phyloP scores from a whole-genome alignment of 208 protist genomes.

The Trypanosoma scelopori region DNA sequence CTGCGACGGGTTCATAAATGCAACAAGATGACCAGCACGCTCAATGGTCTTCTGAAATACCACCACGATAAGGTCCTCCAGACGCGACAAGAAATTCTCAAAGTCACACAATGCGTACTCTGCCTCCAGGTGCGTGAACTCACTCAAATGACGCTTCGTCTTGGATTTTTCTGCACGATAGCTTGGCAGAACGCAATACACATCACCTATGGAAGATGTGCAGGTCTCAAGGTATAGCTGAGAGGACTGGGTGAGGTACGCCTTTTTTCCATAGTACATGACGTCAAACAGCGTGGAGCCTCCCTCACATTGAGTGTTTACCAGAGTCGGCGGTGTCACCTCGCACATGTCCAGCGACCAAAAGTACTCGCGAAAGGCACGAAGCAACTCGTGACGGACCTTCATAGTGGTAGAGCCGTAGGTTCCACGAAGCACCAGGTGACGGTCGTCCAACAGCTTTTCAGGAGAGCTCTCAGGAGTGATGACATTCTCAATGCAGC shows the following conservation, averaged over 20 bases:
- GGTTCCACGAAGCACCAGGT: conserved; percentile 94
- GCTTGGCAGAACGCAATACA: conserved; percentile 95
- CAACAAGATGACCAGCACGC: conserved; percentile 75
- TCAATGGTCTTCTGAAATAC: conserved; percentile 84
- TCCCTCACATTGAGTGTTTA: conserved; percentile 98
- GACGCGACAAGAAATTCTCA: conserved; percentile 91
- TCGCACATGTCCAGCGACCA: conserved; percentile 90
- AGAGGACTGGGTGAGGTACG: conserved; percentile 98
- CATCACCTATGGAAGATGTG: conserved; percentile 94
- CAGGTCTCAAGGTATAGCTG: conserved; percentile 99
- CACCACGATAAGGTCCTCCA: conserved; percentile 95
- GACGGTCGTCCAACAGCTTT: conserved; percentile 94
- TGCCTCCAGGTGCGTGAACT: conserved; percentile 98
- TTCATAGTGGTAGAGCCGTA: conserved; percentile 88
- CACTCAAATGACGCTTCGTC: conserved; percentile 97
- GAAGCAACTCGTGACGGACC: conserved; percentile 88
- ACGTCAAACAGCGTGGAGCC: conserved; percentile 98
- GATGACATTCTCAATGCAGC: conserved; percentile 87
- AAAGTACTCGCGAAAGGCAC: conserved; percentile 96
- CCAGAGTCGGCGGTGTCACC: conserved; percentile 97
- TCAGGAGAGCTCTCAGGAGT: conserved; percentile 92
- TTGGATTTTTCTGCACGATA: conserved; percentile 98
- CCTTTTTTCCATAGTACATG: conserved; percentile 97
- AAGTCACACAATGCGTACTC: conserved; percentile 97
- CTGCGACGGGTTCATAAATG: conserved; percentile 91